Evolutionary conservation across 2,329 filamentous ascomycete genomes (phyloP), one percentile per base, ranked within the genome.

Genomic region (Sclerotinia borealis): DNA sequence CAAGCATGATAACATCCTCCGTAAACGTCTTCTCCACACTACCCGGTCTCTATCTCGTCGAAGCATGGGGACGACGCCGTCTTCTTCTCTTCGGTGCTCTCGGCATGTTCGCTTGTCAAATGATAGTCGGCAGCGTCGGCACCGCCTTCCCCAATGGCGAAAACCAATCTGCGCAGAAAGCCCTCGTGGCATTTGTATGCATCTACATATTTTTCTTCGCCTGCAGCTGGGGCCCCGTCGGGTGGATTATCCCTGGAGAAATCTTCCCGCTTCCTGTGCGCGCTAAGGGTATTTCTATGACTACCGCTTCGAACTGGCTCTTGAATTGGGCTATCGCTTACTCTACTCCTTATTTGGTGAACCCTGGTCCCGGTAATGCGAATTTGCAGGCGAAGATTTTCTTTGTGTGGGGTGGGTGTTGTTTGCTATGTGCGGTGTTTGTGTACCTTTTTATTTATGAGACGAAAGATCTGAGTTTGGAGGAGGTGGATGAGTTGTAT

Each of bases 21-120:
- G 90, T 96, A 80, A 96, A 96, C 78, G 90, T 95, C 66, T 83
- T 78, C 77, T 93, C 90, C 36, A 96, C 92, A 0, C 91, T 92
- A 1, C 77, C 96, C 80, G 73, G 78, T 27, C 96, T 96, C 85
- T 96, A 83, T 79, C 88, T 88, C n/a, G 87, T 96, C 67, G 92
- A 96, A 81, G 85, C 80, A 72, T 84, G 92, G 69, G 92, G 92
- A 69, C 91, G 92, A 73, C 90, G 92, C 67, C 81, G 84, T 58
- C 85, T 96, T 64, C 88, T 96, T 69, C 82, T 96, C 75, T 83
- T 81, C 74, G 92, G 92, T 72, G 91, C 90, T 41, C 65, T 87
- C 9, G 90, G 91, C 71, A 96, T 96, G 92, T 79, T 93, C 43
- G 75, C 92, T 72, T 93, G 90, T 80, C 89, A 96, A 78, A 93